Conservation (phyloP, 2,329 filamentous ascomycete species). For the Talaromyces sp. region DNA sequence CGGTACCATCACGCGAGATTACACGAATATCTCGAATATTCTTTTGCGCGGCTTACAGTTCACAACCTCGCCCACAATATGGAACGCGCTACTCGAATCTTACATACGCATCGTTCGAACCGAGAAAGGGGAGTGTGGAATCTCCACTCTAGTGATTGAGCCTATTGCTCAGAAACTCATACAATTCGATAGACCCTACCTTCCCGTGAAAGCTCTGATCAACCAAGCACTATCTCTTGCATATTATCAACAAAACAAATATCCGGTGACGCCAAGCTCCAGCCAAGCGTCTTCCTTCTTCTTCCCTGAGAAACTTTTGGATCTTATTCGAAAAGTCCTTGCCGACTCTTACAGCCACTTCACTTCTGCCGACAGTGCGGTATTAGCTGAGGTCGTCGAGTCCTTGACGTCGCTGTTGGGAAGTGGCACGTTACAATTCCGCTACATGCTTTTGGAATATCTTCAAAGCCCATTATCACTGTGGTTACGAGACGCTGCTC, state of each 20-base stretch:
- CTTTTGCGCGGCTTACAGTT: conserved; percentile 58
- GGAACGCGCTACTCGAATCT: conserved; percentile 56
- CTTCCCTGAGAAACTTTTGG: conserved; percentile 59
- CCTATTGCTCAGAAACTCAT: conserved; percentile 62
- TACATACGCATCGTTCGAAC: conserved; percentile 58
- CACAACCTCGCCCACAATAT: conserved; percentile 33
- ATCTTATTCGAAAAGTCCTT: conserved; percentile 56
- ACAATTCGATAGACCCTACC: conserved; percentile 29
- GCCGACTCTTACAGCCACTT: conserved; percentile 54
- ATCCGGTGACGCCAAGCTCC: conserved; percentile 2
- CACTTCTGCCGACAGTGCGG: conserved; percentile 39
- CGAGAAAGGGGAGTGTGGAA: conserved; percentile 66
- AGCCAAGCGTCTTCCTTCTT: background rate
- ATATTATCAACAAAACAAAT: conserved; percentile 24
- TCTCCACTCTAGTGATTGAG: conserved; percentile 67
- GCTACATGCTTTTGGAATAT: conserved; percentile 57
- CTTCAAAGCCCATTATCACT: conserved; percentile 52
- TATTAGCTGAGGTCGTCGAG: conserved; percentile 52
- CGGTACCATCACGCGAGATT: conserved; percentile 63
- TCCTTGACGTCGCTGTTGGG: conserved; percentile 55
- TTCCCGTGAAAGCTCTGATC: conserved; percentile 39
- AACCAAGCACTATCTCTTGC: conserved; percentile 38
- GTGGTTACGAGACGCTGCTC: conserved; percentile 37
- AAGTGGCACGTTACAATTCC: conserved; percentile 51
- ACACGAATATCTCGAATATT: conserved; percentile 67